Evolutionary conservation across 108 stramenopile species (phyloP), one percentile per base, ranked within the genome.

Genomic region (Discostella stelligeroides): DNA sequence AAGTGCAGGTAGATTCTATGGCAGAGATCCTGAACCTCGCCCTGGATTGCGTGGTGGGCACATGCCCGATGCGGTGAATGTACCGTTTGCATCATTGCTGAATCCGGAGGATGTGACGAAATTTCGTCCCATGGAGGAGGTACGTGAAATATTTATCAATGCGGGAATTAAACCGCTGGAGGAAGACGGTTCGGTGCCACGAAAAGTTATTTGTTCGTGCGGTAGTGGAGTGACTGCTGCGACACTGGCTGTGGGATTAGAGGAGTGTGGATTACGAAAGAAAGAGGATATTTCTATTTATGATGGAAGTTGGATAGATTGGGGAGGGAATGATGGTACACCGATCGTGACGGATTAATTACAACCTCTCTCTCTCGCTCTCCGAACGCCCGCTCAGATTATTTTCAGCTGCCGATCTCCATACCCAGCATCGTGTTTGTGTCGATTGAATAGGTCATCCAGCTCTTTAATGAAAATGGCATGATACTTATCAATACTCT

Each of bases 241-340:
- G 18, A 81, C 79, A 42, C 47, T 88, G 27, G 84, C 83, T 10
- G 59, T 88, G 20, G 87, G 68, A 7, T 77, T 91, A 50, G 81
- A 84, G 29, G 85, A 85, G 63, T 85, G 85, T 41, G 89, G 89
- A 13, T 47, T 82, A 13, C 59, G 61, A 42, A 65, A 50, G 45
- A 64, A 62, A n/a, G 75, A 82, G 28, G 77, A 64, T 13, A 82
- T 84, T 41, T 57, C 39, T 5, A 72, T 91, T 20, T 91, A 85
- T 65, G 89, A 91, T 70, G 89, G 89, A 1, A 86, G 85, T 65
- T 91, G 89, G 89, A 74, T 85, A 46, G 89, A 91, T 41, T 91
- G 86, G 85, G 85, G 83, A 11, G 49, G 63, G 13, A 59, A 80
- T 58, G 73, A 82, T 7, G 38, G 54, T 2, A 79, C 83, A 49